Base-by-base conservation (phyloP, 2,329 filamentous ascomycete genomes). In the Hirsutella minnesotensis region DNA sequence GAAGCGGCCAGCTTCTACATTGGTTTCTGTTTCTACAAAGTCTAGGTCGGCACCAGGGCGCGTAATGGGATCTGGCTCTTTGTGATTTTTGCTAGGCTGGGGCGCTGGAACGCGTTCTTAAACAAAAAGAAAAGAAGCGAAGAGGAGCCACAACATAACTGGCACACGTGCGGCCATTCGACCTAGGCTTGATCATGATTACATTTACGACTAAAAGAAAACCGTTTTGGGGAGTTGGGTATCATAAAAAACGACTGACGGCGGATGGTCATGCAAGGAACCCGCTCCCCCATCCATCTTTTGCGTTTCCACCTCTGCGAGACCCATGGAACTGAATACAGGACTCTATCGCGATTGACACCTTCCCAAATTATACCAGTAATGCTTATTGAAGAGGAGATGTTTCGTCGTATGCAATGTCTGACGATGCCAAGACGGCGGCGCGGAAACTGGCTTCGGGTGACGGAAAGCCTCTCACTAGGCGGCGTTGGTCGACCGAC, bases 1-100 rank as follows among this genome's bases (percentile, higher is more conserved):
- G 89, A 96, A 61, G 92, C 92, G 37, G 86, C 83, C 10, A 79
- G 76, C 53, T 94, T 96, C 57, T 96, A 96, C 57, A 77, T 94
- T 54, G 89, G 86, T 2, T 96, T 96, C 57, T 95, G 88, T 66
- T 96, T 96, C 63, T 94, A 95, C 65, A 95, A 95, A 69, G 86
- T 94, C 38, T 92, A 70, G 50, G 24, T 27, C 24, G 24, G 24
- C 27, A 30, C 10, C 2, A 22, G 30, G 24, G 18, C 10, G 12
- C 15, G 39, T n/a, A n/a, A n/a, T n/a, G n/a, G n/a, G n/a, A n/a
- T n/a, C n/a, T n/a, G n/a, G n/a, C n/a, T n/a, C n/a, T n/a, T n/a
- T n/a, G n/a, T n/a, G n/a, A n/a, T n/a, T n/a, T n/a, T n/a, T n/a
- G n/a, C n/a, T n/a, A n/a, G n/a, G n/a, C n/a, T n/a, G n/a, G n/a